phyloP scores from a whole-genome alignment of 371 early-diverging fungal genomes.

The Dichotomocladium elegans region DNA sequence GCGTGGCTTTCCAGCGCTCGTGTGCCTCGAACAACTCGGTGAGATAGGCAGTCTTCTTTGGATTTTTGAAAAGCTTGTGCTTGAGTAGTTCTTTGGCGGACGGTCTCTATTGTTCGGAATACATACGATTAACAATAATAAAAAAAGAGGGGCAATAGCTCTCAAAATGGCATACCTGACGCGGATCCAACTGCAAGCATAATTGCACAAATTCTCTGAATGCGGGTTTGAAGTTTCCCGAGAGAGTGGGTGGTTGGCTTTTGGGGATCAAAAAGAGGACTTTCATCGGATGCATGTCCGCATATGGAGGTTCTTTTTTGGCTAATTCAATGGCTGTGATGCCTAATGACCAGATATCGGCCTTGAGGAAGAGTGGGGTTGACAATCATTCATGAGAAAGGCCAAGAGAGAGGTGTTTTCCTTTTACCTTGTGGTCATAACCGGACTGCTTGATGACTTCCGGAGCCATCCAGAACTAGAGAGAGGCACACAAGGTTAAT shows the following conservation, averaged over 20 bases:
- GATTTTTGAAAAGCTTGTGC: slow-evolving; percentile 83
- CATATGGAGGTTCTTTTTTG: slow-evolving; percentile 90
- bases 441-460: slow-evolving; percentile 96
- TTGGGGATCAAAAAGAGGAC: slow-evolving; percentile 93
- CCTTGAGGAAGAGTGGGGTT: too few relatives aligned
- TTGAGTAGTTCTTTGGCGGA: slow-evolving; percentile 87
- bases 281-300: slow-evolving; percentile 90
- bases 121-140: background rate
- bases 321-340: slow-evolving; percentile 98
- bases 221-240: slow-evolving; percentile 73
- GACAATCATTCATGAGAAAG: too few relatives aligned
- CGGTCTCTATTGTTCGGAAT: slow-evolving; percentile 64
- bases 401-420: background rate
- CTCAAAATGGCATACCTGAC: slow-evolving; percentile 41
- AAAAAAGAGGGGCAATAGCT: background rate
- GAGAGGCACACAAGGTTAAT: background rate
- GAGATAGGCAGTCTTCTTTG: slow-evolving; percentile 77
- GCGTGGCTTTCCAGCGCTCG: slow-evolving; percentile 66
- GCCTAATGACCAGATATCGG: slow-evolving; percentile 99
- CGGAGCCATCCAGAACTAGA: slow-evolving; percentile 95
- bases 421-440: slow-evolving; percentile 80
- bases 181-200: slow-evolving; percentile 87
- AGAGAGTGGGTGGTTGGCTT: slow-evolving; percentile 83
- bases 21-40: slow-evolving; percentile 83
- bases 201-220: slow-evolving; percentile 90